phyloP scores from a whole-genome alignment of 1,284 basidiomycete genomes.

The Peniophora sp. region DNA sequence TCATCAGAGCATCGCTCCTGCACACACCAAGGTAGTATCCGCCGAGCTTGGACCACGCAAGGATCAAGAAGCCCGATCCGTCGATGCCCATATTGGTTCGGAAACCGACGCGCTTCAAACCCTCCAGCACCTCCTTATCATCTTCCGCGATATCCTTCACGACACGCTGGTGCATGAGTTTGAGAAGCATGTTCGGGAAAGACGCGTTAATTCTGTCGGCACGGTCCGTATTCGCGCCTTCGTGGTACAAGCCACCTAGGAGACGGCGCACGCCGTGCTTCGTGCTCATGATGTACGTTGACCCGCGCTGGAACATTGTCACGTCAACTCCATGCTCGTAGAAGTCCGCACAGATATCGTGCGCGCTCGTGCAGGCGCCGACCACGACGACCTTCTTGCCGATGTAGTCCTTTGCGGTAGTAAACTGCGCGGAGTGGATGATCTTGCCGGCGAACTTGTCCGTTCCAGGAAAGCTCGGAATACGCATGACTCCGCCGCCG shows the following conservation, averaged over 20 bases:
- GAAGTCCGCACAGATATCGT: constrained; percentile 38
- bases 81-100: constrained; percentile 46
- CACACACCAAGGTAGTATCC: constrained; percentile 35
- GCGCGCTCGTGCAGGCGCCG: constrained; percentile 40
- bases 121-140: constrained; percentile 37
- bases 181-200: constrained; percentile 37
- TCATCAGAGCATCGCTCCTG: neutral
- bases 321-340: constrained; percentile 40
- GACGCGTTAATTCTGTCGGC: constrained; percentile 46
- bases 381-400: constrained; percentile 45
- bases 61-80: constrained; percentile 41
- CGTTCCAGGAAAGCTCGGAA: constrained; percentile 39
- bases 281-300: constrained; percentile 55
- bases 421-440: constrained; percentile 34
- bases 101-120: constrained; percentile 54
- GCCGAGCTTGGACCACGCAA: constrained; percentile 28
- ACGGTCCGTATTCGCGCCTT: constrained; percentile 39
- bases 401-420: constrained; percentile 27
- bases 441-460: constrained; percentile 35
- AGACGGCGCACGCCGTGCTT: constrained; percentile 26
- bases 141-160: constrained; percentile 39
- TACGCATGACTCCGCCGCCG: constrained; percentile 39
- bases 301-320: constrained; percentile 55
- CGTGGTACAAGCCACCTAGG: constrained; percentile 37
- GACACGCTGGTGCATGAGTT: constrained; percentile 39